phyloP scores from a whole-genome alignment of 192 early-diverging fungal genomes.

The Coemansia sp. region DNA sequence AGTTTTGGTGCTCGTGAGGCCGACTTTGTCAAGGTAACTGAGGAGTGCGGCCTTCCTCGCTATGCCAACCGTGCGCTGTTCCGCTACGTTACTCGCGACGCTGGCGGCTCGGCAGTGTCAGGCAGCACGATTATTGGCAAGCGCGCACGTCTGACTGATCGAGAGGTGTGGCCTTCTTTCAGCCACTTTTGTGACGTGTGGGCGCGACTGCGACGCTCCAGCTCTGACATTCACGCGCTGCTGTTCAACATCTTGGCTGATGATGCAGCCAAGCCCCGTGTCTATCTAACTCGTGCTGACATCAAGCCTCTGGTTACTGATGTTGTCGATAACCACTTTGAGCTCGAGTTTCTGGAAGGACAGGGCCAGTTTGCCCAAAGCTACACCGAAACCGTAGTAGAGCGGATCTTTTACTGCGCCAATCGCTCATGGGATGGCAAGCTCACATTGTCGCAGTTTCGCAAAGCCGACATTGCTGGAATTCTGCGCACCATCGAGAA shows the following conservation, averaged over 20 bases:
- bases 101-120: constrained; percentile 1
- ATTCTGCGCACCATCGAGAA: constrained; percentile 62
- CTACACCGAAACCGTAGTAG: constrained; percentile 88
- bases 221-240: constrained; percentile 44
- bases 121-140: constrained; percentile 29
- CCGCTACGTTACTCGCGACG: constrained; percentile 24
- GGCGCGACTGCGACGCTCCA: constrained; percentile 41
- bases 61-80: constrained; percentile 69
- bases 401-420: constrained; percentile 79
- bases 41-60: constrained; percentile 58
- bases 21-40: constrained; percentile 54
- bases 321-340: constrained; percentile 81
- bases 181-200: constrained; percentile 35
- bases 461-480: constrained; percentile 58
- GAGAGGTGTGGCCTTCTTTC: constrained; percentile 22
- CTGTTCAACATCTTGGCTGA: constrained; percentile 58
- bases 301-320: constrained; percentile 71
- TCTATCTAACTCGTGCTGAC: constrained; percentile 58
- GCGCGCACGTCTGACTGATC: constrained; percentile 36
- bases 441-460: constrained; percentile 75
- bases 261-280: constrained; percentile 36
- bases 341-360: constrained; percentile 75
- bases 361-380: constrained; percentile 79
- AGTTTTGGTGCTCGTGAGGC: constrained; percentile 48
- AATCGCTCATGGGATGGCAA: constrained; percentile 60